Evolutionary conservation across 2,329 filamentous ascomycete species (phyloP).

Genomic region (Mollisia scopiformis): DNA sequence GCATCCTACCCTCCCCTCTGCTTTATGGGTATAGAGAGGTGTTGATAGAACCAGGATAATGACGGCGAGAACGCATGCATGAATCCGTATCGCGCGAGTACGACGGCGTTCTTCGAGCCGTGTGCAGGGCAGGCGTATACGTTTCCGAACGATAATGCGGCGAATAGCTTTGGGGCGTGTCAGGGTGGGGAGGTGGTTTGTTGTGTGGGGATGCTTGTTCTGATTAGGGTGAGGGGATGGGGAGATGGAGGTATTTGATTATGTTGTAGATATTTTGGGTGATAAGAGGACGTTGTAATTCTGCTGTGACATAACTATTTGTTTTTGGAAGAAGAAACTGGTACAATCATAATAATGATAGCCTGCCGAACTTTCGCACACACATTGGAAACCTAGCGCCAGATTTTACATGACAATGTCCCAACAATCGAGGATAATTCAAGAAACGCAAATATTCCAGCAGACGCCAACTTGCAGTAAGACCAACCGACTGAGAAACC

Average conservation of each 20-base stretch:
- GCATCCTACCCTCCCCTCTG: no score
- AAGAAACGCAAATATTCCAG: neutral
- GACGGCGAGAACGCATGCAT: no score
- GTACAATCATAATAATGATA: no score
- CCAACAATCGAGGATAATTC: neutral
- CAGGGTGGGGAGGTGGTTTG: neutral
- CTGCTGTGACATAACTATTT: neutral
- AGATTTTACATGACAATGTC: no score
- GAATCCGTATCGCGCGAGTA: no score
- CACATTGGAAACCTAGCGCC: no score
- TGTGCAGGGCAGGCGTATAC: neutral
- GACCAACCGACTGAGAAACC: neutral
- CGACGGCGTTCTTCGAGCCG: neutral
- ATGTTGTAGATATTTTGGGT: neutral
- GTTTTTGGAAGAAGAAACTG: no score
- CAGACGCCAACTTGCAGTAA: neutral
- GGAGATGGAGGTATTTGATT: neutral
- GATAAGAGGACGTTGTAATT: neutral
- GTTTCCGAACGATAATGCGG: neutral
- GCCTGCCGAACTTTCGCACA: no score
- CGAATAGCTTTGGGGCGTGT: neutral
- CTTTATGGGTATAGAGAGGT: no score
- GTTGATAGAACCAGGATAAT: no score
- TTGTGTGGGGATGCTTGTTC: neutral
- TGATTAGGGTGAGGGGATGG: neutral